These are phyloP conservation scores for Colletotrichum truncatum DNA, from an alignment of 2,329 filamentous ascomycete species.

Conservation along the genomic window DNA sequence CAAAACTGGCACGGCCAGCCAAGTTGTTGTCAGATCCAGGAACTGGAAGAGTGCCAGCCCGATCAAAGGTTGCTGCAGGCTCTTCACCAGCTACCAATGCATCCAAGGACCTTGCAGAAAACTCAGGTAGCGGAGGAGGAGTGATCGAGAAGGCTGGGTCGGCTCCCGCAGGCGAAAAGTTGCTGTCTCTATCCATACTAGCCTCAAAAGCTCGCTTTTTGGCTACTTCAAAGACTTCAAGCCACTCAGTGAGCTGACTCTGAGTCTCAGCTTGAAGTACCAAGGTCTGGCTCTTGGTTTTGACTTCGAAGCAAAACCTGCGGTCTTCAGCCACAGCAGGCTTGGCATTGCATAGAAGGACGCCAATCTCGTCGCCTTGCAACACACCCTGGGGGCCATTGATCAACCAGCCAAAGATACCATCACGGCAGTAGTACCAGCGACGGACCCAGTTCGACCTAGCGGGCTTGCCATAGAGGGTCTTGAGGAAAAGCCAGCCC, in stretches of 20 bases:
- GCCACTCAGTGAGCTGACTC: constrained; percentile 90
- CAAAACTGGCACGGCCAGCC: constrained; percentile 74
- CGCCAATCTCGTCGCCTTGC: constrained; percentile 95
- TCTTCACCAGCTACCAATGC: constrained; percentile 67
- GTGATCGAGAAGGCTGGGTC: constrained; percentile 93
- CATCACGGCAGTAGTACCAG: constrained; percentile 96
- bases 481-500: constrained; percentile 90
- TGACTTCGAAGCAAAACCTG: constrained; percentile 97
- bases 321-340: constrained; percentile 92
- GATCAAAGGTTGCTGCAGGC: constrained; percentile 56
- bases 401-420: constrained; percentile 94
- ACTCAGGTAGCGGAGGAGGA: constrained; percentile 87
- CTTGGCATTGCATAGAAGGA: constrained; percentile 91
- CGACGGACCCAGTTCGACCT: constrained; percentile 88
- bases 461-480: constrained; percentile 86
- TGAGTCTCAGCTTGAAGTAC: constrained; percentile 95
- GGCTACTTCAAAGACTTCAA: constrained; percentile 90
- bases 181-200: constrained; percentile 62
- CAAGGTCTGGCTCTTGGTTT: constrained; percentile 93
- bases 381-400: constrained; percentile 88
- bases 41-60: constrained; percentile 71
- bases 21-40: constrained; percentile 67
- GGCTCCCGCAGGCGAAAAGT: constrained; percentile 55
- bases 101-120: constrained; percentile 82
- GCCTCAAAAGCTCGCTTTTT: constrained; percentile 92